phyloP scores from a whole-genome alignment of 208 protist genomes.

The Wallacemonas collosoma region DNA sequence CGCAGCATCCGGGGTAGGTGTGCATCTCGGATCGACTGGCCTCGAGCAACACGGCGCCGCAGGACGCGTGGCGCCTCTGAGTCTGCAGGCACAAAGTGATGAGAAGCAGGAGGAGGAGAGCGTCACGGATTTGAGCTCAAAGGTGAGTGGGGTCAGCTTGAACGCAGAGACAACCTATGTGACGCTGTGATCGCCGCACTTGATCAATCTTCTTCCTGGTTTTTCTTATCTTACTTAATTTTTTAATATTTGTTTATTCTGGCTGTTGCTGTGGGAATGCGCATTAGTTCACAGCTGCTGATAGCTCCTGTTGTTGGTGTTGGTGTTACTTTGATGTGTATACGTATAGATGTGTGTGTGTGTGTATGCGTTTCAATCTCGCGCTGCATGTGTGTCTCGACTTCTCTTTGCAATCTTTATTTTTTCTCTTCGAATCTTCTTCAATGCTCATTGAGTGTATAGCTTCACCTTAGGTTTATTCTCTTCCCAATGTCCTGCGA shows the following conservation, averaged over 20 bases:
- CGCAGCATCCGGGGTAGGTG: not conserved
- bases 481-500: too few relatives aligned
- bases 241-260: not conserved
- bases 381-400: too few relatives aligned
- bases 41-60: not conserved
- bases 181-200: not conserved
- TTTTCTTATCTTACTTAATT: slow-evolving; percentile 11
- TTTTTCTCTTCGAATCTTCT: too few relatives aligned
- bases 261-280: not conserved
- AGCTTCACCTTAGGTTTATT: too few relatives aligned
- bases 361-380: not conserved
- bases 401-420: too few relatives aligned
- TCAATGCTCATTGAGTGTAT: too few relatives aligned
- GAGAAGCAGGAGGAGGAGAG: not conserved
- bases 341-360: not conserved
- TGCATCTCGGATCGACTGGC: not conserved
- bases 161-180: slow-evolving; percentile 17
- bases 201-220: slow-evolving; percentile 5
- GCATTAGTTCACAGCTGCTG: not conserved
- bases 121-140: slow-evolving; percentile 6
- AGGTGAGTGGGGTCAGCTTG: slow-evolving; percentile 12
- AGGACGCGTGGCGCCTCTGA: slow-evolving; percentile 7
- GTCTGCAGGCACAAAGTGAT: not conserved
- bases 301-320: slow-evolving; percentile 3
- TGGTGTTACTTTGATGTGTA: not conserved